Evolutionary conservation across 2,329 filamentous ascomycete genomes (phyloP).

Genomic region (Didymella sp.): DNA sequence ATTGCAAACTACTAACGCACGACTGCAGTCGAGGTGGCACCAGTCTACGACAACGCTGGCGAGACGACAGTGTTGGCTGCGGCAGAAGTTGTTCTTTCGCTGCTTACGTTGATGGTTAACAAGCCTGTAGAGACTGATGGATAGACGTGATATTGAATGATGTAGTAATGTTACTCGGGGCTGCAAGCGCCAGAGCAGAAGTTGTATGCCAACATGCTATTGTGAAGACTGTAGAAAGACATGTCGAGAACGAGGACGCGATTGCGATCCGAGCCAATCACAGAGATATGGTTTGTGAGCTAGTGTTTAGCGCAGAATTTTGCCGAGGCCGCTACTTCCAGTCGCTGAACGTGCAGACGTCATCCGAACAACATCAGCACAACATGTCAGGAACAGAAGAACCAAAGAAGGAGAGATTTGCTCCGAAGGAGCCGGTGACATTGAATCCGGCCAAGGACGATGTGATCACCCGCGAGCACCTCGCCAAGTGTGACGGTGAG

Average conservation of each 20-base stretch:
- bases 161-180: neutral
- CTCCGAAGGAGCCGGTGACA: conserved; percentile 76
- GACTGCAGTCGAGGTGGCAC: conserved; percentile 63
- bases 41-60: conserved; percentile 67
- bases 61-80: conserved; percentile 64
- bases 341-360: conserved; percentile 8
- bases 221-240: neutral
- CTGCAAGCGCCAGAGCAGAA: neutral
- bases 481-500: conserved; percentile 84
- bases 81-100: conserved; percentile 61
- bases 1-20: conserved; percentile 9
- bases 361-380: conserved; percentile 10
- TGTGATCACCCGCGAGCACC: conserved; percentile 78
- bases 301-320: conserved; percentile 4
- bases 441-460: conserved; percentile 88
- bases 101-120: conserved; percentile 58
- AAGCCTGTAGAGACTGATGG: conserved; percentile 40
- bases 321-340: conserved; percentile 8
- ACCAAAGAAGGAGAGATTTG: conserved; percentile 65
- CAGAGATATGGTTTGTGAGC: neutral
- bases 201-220: neutral
- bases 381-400: conserved; percentile 44
- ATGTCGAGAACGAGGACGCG: neutral
- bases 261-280: conserved; percentile 4
- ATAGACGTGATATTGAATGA: neutral